These are phyloP conservation scores for Trypanosoma scelopori DNA, from an alignment of 208 protist species.

Conservation along the genomic window DNA sequence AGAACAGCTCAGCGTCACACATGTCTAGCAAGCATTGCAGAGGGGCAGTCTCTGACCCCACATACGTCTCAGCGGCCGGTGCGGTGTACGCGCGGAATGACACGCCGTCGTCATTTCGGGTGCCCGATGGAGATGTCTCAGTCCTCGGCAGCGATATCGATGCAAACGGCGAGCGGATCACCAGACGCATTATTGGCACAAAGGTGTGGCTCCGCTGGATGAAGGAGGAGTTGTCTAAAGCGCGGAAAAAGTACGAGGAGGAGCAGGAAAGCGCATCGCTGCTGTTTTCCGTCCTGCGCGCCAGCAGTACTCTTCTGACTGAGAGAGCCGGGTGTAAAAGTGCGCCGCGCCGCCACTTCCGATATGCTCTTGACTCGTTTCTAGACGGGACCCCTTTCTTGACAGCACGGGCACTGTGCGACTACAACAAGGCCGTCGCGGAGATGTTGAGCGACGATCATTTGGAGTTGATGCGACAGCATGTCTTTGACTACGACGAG, in stretches of 20 bases:
- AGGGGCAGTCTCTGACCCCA: not conserved
- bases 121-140: constrained; percentile 12
- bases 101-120: constrained; percentile 28
- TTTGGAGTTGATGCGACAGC: constrained; percentile 53
- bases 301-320: constrained; percentile 27
- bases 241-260: constrained; percentile 15
- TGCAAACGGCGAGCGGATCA: constrained; percentile 5
- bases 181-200: constrained; percentile 47
- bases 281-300: constrained; percentile 24
- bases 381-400: constrained; percentile 72
- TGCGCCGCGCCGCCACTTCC: constrained; percentile 6
- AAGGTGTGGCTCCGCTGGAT: constrained; percentile 53
- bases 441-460: constrained; percentile 73
- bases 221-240: constrained; percentile 41
- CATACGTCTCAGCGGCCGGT: not conserved
- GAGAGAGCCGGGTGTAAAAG: not conserved
- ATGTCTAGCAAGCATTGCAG: not conserved
- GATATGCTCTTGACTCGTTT: constrained; percentile 47
- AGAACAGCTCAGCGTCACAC: not conserved
- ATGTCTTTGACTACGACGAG: constrained; percentile 75
- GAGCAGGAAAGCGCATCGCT: constrained; percentile 21
- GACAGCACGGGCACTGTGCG: constrained; percentile 53
- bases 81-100: constrained; percentile 11
- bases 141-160: constrained; percentile 20
- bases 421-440: constrained; percentile 77